Base-by-base conservation (phyloP, 2,329 filamentous ascomycete genomes). In the Fusarium sp. region DNA sequence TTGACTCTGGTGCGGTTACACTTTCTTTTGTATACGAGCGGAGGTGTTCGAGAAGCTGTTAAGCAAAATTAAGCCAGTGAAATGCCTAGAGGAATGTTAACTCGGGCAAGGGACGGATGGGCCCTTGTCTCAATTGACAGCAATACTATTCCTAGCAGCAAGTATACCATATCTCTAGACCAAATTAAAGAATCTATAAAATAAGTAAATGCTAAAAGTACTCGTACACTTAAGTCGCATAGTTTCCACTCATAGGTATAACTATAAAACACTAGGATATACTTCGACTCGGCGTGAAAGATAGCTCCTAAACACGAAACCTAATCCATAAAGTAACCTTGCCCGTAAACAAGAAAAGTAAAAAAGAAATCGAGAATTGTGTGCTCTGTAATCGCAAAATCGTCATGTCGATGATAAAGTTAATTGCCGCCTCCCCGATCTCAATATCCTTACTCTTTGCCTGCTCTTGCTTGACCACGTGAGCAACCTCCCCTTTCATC, bases 1-100 rank as follows among this genome's bases (percentile, higher is more conserved):
- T 43, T 68, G 40, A 68, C 65, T 32, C 33, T 68, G n/a, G 40
- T 68, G 9, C 35, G 65, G 22, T 4, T 65, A 25, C 40, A 52
- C 33, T 68, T 68, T 22, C 22, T 68, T 15, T 12, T 68, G 6
- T 45, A 30, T 12, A 65, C 20, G 4, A 32, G 27, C 4, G 45
- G 15, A 30, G 9, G 15, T 50, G 14, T 30, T 0, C 45, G n/a
- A 10, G 45, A 17, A 7, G 20, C 4, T 10, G 14, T 47, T 14
- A 47, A 47, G 43, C 43, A 25, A 6, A 47, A 25, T 6, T 50
- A 6, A 10, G 9, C 25, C 0, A 7, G 45, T 30, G 15, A 50
- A 45, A 9, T 25, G 2, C 7, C 4, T 8, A 12, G 40, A 11
- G 4, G 6, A 8, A 45, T 15, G 6, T 22, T 22, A 1, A 15